Base-by-base conservation (phyloP, 331 rosid genomes). In the Prunus yedoensis region DNA sequence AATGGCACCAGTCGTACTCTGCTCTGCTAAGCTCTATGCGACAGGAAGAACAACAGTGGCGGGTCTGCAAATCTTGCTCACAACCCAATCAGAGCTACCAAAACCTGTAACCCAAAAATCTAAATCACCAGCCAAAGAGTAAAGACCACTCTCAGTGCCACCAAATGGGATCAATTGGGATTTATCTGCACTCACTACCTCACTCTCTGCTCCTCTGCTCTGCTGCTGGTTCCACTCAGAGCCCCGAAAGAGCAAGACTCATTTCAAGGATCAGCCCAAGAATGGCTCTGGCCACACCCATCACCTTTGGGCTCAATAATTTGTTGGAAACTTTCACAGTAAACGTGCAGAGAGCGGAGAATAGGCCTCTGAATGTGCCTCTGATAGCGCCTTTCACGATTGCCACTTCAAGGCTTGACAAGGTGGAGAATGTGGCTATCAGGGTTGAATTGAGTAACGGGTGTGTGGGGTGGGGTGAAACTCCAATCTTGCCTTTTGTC, bases 381-480 rank as follows among this genome's bases (percentile, higher is more conserved):
- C 74, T 92, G 80, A 76, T 88, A 12, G 83, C 89, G 1, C 93
- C 99, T 15, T 94, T 90, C 75, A 94, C 97, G 20, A 92, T 92
- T 58, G 97, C 99, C 15, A 79, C 90, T 7, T 94, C 97, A 17
- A 88, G 95, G 69, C 81, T 94, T 66, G 97, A 90, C 16, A 82
- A 66, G 77, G 97, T 94, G 63, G 97, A 92, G 84, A 94, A 89
- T 78, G 97, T 94, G 58, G 97, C 97, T 17, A 87, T 94, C 61
- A 85, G 97, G 78, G 79, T 94, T 76, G 99, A 94, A 71, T 66
- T 94, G 84, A 81, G 82, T 20, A 88, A 87, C 65, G 99, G 97
- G 68, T 87, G 88, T 59, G 96, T 80, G 10, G 99, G 97, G 13
- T 94, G 97, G 97, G 99, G 99, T 13, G 99, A 94, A 81, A 87